Percentiles rank a stretch among this genome's conserved stretches.
Conservation (phyloP, 73 alveolate species). For the Blepharisma stoltei region DNA sequence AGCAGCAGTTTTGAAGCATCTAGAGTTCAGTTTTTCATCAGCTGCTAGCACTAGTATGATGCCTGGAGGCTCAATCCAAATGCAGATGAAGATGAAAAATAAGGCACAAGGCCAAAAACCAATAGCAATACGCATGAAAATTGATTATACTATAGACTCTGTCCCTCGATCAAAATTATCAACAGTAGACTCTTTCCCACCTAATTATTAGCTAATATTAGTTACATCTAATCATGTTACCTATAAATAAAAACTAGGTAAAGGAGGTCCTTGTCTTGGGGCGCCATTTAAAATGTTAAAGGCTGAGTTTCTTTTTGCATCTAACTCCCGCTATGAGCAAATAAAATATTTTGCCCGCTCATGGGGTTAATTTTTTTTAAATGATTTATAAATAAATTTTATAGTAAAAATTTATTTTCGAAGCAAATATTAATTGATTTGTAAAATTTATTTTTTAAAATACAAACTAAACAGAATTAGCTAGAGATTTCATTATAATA, state of each 20-base stretch:
- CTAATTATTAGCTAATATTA: neutral
- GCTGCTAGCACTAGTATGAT: conserved; percentile 37
- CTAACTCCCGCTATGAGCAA: too few relatives aligned
- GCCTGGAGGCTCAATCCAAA: conserved; percentile 38
- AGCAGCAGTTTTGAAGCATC: conserved; percentile 60
- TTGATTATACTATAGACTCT: conserved; percentile 32
- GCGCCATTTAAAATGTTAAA: conserved; percentile 17
- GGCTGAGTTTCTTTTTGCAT: conserved; percentile 7
- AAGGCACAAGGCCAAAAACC: conserved; percentile 52
- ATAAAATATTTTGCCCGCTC: too few relatives aligned
- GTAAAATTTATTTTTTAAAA: too few relatives aligned
- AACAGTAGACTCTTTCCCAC: conserved; percentile 24
- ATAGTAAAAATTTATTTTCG: too few relatives aligned
- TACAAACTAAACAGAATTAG: too few relatives aligned
- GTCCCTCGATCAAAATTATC: conserved; percentile 18
- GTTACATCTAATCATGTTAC: too few relatives aligned
- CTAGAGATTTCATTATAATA: too few relatives aligned
- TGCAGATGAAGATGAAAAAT: conserved; percentile 55
- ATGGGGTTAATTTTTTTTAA: too few relatives aligned
- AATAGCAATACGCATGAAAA: conserved; percentile 39
- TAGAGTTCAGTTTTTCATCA: conserved; percentile 41
- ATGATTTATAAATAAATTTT: too few relatives aligned
- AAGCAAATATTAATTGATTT: too few relatives aligned
- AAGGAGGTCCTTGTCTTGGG: neutral
- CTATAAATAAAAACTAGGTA: too few relatives aligned